A percentile compares a stretch with the other conserved stretches of the same genome.
phyloP scores from a whole-genome alignment of 2,329 filamentous ascomycete species.

The Phyllosticta capitalensis region DNA sequence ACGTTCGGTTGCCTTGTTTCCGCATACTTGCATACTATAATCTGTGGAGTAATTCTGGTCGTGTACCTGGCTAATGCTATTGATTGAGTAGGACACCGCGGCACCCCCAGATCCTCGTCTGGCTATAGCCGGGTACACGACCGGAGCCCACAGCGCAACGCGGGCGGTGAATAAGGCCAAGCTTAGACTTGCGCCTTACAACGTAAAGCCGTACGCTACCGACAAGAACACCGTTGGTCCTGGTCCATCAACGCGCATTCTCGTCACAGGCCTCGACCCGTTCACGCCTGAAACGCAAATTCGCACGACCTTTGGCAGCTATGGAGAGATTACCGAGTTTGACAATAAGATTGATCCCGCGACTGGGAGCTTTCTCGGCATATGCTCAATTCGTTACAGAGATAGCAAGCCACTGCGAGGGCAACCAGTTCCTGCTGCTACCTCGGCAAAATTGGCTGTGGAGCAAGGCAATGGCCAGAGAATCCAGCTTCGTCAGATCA shows the following conservation, averaged over 20 bases:
- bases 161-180: slow-evolving; percentile 48
- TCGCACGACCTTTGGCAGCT: slow-evolving; percentile 64
- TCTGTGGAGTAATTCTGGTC: slow-evolving; percentile 10
- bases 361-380: slow-evolving; percentile 86
- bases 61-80: slow-evolving; percentile 13
- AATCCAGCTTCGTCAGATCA: slow-evolving; percentile 67
- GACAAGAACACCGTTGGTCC: slow-evolving; percentile 83
- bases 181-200: slow-evolving; percentile 64
- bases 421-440: slow-evolving; percentile 56
- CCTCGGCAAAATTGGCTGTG: slow-evolving; percentile 73
- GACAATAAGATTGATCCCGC: slow-evolving; percentile 93
- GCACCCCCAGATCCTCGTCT: slow-evolving; percentile 75
- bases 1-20: slow-evolving; percentile 8
- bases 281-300: slow-evolving; percentile 72
- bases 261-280: slow-evolving; percentile 94
- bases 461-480: slow-evolving; percentile 67
- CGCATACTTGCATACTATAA: slow-evolving; percentile 10
- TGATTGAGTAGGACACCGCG: slow-evolving; percentile 27
- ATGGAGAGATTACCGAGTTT: slow-evolving; percentile 80
- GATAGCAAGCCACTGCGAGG: slow-evolving; percentile 52
- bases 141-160: slow-evolving; percentile 29
- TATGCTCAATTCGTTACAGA: slow-evolving; percentile 83
- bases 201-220: slow-evolving; percentile 70
- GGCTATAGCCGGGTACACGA: slow-evolving; percentile 51
- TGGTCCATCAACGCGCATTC: slow-evolving; percentile 79